phyloP scores from a whole-genome alignment of 2,329 filamentous ascomycete genomes.

The Cladosporium sp. region DNA sequence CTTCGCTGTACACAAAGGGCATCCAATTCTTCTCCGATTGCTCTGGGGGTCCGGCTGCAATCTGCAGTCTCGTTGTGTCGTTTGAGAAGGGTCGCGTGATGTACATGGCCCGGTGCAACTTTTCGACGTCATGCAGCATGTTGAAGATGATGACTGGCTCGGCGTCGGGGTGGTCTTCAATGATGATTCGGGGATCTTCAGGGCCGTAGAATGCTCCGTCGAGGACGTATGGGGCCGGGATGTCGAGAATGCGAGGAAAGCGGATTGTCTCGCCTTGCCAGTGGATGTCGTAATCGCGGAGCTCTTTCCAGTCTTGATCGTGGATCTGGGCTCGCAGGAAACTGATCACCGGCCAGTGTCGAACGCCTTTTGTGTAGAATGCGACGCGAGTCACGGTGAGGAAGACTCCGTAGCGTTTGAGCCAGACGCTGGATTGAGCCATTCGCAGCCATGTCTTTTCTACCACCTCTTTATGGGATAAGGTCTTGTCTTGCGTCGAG shows the following conservation, averaged over 20 bases:
- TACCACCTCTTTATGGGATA: not conserved
- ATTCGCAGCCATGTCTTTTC: conserved; percentile 6
- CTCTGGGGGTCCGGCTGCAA: not conserved
- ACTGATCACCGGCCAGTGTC: conserved; percentile 22
- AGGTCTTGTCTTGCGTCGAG: not conserved
- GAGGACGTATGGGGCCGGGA: conserved; percentile 18
- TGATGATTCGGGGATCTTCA: conserved; percentile 25
- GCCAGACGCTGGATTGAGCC: conserved; percentile 4
- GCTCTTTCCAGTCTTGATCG: conserved; percentile 19
- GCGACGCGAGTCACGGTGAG: conserved; percentile 14
- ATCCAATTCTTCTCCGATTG: conserved; percentile 24
- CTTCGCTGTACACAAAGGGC: conserved; percentile 21
- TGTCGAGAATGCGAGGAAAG: conserved; percentile 23
- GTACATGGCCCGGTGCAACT: conserved; percentile 21
- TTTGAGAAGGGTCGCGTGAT: conserved; percentile 24
- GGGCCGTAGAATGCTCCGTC: conserved; percentile 20
- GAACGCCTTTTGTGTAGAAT: conserved; percentile 13
- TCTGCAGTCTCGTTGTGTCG: conserved; percentile 19
- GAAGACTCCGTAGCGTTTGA: conserved; percentile 1
- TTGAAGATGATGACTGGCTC: conserved; percentile 28
- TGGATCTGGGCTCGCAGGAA: conserved; percentile 25
- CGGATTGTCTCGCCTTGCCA: conserved; percentile 20
- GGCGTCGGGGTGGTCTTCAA: conserved; percentile 24
- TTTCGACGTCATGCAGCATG: conserved; percentile 20
- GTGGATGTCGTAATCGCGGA: conserved; percentile 19